These are phyloP conservation scores for Diplodia intermedia DNA, from an alignment of 2,329 filamentous ascomycete species.

Conservation along the genomic window DNA sequence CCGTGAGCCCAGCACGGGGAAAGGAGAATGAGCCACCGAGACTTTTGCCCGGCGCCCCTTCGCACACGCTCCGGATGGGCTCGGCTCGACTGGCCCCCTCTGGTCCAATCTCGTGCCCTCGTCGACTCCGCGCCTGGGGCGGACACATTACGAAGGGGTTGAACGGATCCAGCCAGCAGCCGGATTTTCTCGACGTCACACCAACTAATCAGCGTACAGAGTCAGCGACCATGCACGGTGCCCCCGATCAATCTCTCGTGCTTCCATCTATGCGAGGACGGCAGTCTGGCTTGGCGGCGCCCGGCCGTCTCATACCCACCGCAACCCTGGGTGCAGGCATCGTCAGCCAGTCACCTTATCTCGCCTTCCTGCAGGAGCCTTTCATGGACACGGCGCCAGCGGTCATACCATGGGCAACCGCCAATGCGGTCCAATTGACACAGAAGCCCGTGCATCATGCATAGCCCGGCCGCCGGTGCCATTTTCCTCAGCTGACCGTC, in stretches of 20 bases:
- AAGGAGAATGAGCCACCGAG: slow-evolving; percentile 27
- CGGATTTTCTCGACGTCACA: slow-evolving; percentile 32
- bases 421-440: slow-evolving; percentile 45
- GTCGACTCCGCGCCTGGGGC: slow-evolving; percentile 21
- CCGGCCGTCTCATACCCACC: slow-evolving; percentile 37
- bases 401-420: slow-evolving; percentile 45
- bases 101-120: slow-evolving; percentile 27
- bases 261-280: slow-evolving; percentile 34
- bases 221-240: slow-evolving; percentile 26
- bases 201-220: slow-evolving; percentile 33
- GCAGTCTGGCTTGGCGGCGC: slow-evolving; percentile 28
- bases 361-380: slow-evolving; percentile 49
- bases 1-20: slow-evolving; percentile 22
- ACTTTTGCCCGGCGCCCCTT: slow-evolving; percentile 34
- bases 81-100: slow-evolving; percentile 31
- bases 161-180: slow-evolving; percentile 31
- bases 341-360: slow-evolving; percentile 59
- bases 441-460: slow-evolving; percentile 48
- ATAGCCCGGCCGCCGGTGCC: slow-evolving; percentile 43
- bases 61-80: slow-evolving; percentile 32
- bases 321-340: slow-evolving; percentile 43
- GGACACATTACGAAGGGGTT: slow-evolving; percentile 33
- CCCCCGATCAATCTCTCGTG: slow-evolving; percentile 32
- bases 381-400: slow-evolving; percentile 44
- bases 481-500: slow-evolving; percentile 50